Base-by-base conservation (phyloP, 1,284 basidiomycete genomes). In the Rhodotorula sp. region DNA sequence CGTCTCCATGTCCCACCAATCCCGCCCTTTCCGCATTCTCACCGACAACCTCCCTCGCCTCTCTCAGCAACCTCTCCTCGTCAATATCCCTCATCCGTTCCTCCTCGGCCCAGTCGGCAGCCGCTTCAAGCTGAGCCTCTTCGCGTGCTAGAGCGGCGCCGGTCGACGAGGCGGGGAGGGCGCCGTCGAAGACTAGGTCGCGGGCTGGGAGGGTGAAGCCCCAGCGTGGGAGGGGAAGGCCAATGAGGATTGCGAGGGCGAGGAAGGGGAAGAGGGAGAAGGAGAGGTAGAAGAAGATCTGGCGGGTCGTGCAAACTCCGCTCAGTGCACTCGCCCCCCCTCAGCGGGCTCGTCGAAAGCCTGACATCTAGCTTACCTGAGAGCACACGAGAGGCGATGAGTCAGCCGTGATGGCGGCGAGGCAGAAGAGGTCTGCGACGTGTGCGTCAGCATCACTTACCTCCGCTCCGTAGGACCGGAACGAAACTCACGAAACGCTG, bases 221-320 rank as follows among this genome's bases (percentile, higher is more conserved):
- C 53, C 58, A 66, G n/a, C 53, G 64, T 11, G 6, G 36, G 13
- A 55, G 24, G 27, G 53, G 52, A 13, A 68, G 29, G n/a, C 34
- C 59, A 24, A 70, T 54, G 30, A 70, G 59, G 32, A 61, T 36
- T 22, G 27, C 56, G 56, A 66, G 32, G 19, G 59, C 52, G 22
- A 70, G 56, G 54, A 70, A 27, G 17, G 58, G 55, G 60, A 70
- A 70, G 55, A 70, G 56, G 0, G 56, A 60, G 29, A 62, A 51
- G 7, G 68, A 24, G 46, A 70, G 59, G 60, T 70, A 70, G 64
- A 59, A 70, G 48, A 60, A 70, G 5, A 30, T 36, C 67, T 68
- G 58, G 5, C 29, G 32, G 20, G 3, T 7, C 4, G 24, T 24
- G 19, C 2, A 19, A 17, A 9, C 0, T 17, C 8, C 27, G 27